These are phyloP conservation scores for Schrenkiella parvula DNA, from an alignment of 345 rosid species.

Conservation along the genomic window DNA sequence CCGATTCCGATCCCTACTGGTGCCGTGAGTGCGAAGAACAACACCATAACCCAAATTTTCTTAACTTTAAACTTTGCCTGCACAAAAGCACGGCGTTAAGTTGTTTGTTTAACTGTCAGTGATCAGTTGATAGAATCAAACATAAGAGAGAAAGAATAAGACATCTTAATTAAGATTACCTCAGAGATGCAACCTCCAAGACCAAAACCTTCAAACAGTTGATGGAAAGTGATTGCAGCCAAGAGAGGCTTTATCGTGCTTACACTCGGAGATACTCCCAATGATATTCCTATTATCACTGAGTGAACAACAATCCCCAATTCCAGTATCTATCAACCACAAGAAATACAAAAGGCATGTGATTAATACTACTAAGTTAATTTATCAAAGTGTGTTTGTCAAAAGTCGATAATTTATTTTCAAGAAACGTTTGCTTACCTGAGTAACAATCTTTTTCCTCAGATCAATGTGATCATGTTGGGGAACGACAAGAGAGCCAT, in stretches of 20 bases:
- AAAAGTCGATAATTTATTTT: not conserved
- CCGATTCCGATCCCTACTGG: slow-evolving; percentile 59
- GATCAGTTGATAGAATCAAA: not conserved
- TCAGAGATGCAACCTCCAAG: slow-evolving; percentile 65
- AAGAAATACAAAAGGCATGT: not conserved
- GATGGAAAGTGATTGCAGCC: slow-evolving; percentile 65
- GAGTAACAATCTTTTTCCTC: slow-evolving; percentile 40
- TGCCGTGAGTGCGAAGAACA: slow-evolving; percentile 54
- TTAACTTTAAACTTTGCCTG: slow-evolving; percentile 38
- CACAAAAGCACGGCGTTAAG: not conserved
- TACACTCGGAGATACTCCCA: slow-evolving; percentile 54
- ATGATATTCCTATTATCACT: slow-evolving; percentile 52
- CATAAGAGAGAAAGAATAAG: too few relatives aligned
- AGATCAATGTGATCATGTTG: slow-evolving; percentile 17
- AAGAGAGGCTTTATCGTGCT: slow-evolving; percentile 46
- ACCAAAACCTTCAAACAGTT: slow-evolving; percentile 67
- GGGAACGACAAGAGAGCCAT: slow-evolving; percentile 38
- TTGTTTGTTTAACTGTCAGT: not conserved
- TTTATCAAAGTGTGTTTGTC: not conserved
- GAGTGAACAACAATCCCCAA: slow-evolving; percentile 69
- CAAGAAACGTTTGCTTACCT: slow-evolving; percentile 10
- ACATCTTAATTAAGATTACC: slow-evolving; percentile 24
- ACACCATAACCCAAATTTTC: slow-evolving; percentile 36
- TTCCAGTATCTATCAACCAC: slow-evolving; percentile 50
- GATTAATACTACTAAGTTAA: not conserved